A percentile compares a stretch with the other conserved stretches of the same genome.
phyloP scores from a whole-genome alignment of 1,139 yeast species.

The Lodderomyces pseudojiufengensis region DNA sequence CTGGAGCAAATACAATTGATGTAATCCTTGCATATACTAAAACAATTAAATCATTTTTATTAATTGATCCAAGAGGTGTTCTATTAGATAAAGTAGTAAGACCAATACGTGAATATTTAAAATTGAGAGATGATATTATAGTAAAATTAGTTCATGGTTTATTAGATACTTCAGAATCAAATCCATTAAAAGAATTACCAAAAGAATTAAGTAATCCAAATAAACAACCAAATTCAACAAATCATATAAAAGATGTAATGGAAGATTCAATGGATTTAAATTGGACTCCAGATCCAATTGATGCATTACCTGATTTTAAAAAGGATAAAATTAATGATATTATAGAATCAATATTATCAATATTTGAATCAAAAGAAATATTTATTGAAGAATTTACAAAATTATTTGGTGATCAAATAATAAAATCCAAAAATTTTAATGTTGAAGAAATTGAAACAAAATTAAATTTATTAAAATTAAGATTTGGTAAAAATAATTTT shows the following conservation, averaged over 20 bases:
- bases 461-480: constrained; percentile 52
- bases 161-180: constrained; percentile 46
- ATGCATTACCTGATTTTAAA: constrained; percentile 82
- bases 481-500: constrained; percentile 68
- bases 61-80: constrained; percentile 88
- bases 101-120: constrained; percentile 65
- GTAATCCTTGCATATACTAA: constrained; percentile 68
- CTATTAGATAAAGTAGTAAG: constrained; percentile 71
- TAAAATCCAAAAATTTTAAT: constrained; percentile 45
- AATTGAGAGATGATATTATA: constrained; percentile 72
- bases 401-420: constrained; percentile 60
- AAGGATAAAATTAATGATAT: constrained; percentile 63
- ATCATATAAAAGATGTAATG: constrained; percentile 9
- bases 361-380: constrained; percentile 74
- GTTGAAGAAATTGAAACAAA: constrained; percentile 39
- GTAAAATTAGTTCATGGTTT: constrained; percentile 69
- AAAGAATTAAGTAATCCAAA: constrained; percentile 37
- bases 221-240: constrained; percentile 3
- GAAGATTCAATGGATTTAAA: constrained; percentile 46
- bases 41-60: constrained; percentile 66
- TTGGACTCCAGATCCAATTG: constrained; percentile 94
- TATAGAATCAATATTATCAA: constrained; percentile 67
- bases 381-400: constrained; percentile 70
- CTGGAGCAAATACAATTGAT: constrained; percentile 79
- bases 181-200: constrained; percentile 49